These are phyloP conservation scores for Stagonosporopsis tanaceti DNA, from an alignment of 2,329 filamentous ascomycete species.

Conservation along the genomic window DNA sequence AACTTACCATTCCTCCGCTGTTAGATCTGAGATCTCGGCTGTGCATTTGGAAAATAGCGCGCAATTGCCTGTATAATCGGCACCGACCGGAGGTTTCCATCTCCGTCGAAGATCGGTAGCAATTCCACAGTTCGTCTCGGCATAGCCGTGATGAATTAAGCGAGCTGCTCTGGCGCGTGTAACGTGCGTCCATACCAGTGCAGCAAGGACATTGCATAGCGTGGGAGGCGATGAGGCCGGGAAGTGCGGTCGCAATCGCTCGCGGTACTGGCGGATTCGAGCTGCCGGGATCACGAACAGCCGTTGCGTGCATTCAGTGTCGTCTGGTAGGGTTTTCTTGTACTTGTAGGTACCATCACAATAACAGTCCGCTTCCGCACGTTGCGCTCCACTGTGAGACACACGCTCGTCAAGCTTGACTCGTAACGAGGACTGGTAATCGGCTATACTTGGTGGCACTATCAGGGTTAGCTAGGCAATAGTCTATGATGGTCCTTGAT, in stretches of 20 bases:
- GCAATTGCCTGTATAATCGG: conserved; percentile 45
- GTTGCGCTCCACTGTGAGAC: conserved; percentile 11
- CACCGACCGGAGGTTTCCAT: conserved; percentile 33
- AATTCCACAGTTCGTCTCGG: conserved; percentile 40
- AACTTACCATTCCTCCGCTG: conserved; percentile 40
- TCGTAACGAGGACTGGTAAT: conserved; percentile 36
- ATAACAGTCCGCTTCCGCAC: conserved; percentile 38
- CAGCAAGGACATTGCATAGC: conserved; percentile 45
- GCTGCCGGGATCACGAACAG: conserved; percentile 41
- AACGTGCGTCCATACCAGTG: conserved; percentile 47
- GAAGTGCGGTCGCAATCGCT: conserved; percentile 31
- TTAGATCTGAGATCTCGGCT: conserved; percentile 35
- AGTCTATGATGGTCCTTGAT: conserved; percentile 6
- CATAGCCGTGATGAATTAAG: conserved; percentile 26
- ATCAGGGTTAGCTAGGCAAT: conserved; percentile 20
- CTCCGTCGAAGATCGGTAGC: conserved; percentile 42
- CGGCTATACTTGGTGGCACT: conserved; percentile 31
- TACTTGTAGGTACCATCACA: conserved; percentile 38
- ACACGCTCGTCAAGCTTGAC: conserved; percentile 32
- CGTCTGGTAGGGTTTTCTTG: conserved; percentile 34
- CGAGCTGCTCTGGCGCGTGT: conserved; percentile 42
- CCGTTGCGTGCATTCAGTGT: conserved; percentile 37
- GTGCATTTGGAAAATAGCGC: conserved; percentile 43
- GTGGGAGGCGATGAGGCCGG: conserved; percentile 30
- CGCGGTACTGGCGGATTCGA: conserved; percentile 38